Evolutionary conservation across 352 stramenopile species (phyloP), one percentile per base, ranked within the genome.

Genomic region (Nothophytophthora sp.): DNA sequence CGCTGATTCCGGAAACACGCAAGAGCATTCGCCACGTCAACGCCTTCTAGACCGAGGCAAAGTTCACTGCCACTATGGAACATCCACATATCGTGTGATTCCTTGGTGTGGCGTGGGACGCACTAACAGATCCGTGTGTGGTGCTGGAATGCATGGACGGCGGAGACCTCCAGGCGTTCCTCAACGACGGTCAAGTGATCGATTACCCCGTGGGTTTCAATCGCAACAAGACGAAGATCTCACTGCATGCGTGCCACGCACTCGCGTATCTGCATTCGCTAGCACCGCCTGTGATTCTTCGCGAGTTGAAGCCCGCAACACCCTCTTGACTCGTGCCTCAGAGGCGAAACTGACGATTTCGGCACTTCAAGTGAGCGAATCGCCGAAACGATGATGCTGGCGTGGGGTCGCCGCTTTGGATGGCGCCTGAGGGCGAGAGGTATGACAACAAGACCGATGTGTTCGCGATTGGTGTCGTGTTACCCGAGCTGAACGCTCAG

Each of bases 51-150:
- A 45, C 48, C 2, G 76, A 88, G 43, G 64, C 82, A 12, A 76
- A 78, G 39, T 55, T 81, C 37, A 78, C 80, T 40, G 60, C 71
- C 0, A 55, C 38, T 9, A 50, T 88, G 32, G 66, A 82, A 3
- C 76, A 88, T 29, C 47, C 63, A 7, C 61, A 71, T 28, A 76
- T 88, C 13, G 73, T 88, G 8, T 32, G 29, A 1, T 86, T 88
- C 28, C 47, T 86, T 4, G 76, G 73, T 9, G 73, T 86, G 4
- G 73, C 76, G 5, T 87, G 75, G 71, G 70, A 71, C 23, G 60
- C 57, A 10, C 51, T 71, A 28, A 60, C 35, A 5, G 62, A 72
- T 40, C 20, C 67, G 6, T 80, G 70, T 32, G 56, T 79, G 7
- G 57, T 81, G 4, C 49, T 69, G 19, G 71, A 81, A 23, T 74